A percentile compares a stretch with the other conserved stretches of the same genome.
Evolutionary conservation across 2,329 filamentous ascomycete species (phyloP).

Genomic region (Colletotrichum somersetense): DNA sequence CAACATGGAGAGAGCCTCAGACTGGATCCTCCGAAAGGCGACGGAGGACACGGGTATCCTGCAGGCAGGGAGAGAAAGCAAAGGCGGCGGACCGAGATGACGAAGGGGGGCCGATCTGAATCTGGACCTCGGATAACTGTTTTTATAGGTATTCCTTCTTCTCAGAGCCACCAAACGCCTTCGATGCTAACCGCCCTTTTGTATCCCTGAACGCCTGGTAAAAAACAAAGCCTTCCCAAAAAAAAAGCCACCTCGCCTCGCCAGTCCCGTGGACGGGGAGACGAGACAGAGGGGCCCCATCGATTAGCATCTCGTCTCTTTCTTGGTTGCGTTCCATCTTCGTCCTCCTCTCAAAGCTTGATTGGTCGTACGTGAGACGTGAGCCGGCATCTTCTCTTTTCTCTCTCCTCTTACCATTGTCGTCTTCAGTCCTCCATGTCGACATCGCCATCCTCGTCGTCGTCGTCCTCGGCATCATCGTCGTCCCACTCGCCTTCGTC

Average conservation of each 20-base stretch:
- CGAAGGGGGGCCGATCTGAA: slow-evolving; percentile 23
- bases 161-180: slow-evolving; percentile 42
- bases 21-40: too few species aligned
- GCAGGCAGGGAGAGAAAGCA: slow-evolving; percentile 15
- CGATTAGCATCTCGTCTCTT: slow-evolving; percentile 34
- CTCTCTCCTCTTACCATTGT: background rate
- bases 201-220: slow-evolving; percentile 40
- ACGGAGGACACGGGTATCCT: background rate
- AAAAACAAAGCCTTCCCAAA: slow-evolving; percentile 7
- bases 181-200: slow-evolving; percentile 41
- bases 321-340: slow-evolving; percentile 4
- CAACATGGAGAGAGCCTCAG: background rate
- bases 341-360: slow-evolving; percentile 1
- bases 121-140: slow-evolving; percentile 33
- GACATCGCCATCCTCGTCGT: slow-evolving; percentile 47
- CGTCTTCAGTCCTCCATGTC: slow-evolving; percentile 50
- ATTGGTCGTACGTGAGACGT: slow-evolving; percentile 5
- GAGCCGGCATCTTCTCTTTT: background rate
- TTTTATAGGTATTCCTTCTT: slow-evolving; percentile 36
- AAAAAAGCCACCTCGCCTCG: slow-evolving; percentile 11
- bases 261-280: background rate
- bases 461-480: slow-evolving; percentile 43
- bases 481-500: slow-evolving; percentile 42
- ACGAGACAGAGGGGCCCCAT: slow-evolving; percentile 15
- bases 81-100: slow-evolving; percentile 38